A percentile compares a stretch with the other conserved stretches of the same genome.
Evolutionary conservation across 805 yeast species (phyloP).

Genomic region (Suhomyces tanzawaensis): DNA sequence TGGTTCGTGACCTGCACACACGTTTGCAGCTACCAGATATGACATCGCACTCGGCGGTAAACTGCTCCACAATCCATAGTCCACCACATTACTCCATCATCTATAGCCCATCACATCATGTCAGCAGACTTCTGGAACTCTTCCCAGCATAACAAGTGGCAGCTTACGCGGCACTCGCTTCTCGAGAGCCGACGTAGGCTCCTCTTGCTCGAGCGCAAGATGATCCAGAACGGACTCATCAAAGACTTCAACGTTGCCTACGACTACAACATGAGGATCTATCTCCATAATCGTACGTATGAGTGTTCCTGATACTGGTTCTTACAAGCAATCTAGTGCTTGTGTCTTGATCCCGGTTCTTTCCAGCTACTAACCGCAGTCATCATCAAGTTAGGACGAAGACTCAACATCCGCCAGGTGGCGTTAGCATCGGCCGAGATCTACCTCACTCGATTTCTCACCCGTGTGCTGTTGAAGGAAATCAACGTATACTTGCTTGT

Average conservation of each 20-base stretch:
- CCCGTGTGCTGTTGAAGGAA: conserved; percentile 72
- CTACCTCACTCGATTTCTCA: conserved; percentile 73
- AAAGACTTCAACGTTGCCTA: conserved; percentile 44
- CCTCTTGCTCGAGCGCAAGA: conserved; percentile 38
- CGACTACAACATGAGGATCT: conserved; percentile 70
- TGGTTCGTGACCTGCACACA: no score
- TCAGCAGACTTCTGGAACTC: conserved; percentile 89
- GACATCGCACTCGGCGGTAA: no score
- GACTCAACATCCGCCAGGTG: conserved; percentile 74
- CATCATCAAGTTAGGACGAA: conserved; percentile 72
- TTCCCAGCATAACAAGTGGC: conserved; percentile 81
- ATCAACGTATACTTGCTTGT: conserved; percentile 77
- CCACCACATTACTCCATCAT: no score
- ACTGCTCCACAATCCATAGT: no score
- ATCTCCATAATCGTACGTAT: conserved; percentile 55
- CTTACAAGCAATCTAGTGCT: neutral
- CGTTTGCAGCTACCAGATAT: no score
- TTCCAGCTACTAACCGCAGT: conserved; percentile 24
- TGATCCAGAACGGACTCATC: conserved; percentile 43
- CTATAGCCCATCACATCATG: conserved; percentile 47
- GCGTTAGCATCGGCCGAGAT: conserved; percentile 88
- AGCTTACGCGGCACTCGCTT: conserved; percentile 63
- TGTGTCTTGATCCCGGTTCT: neutral
- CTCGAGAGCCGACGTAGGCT: conserved; percentile 43
- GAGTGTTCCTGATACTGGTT: neutral